Conservation (phyloP, 1,139 yeast species). For the Hyphopichia khmerensis region DNA sequence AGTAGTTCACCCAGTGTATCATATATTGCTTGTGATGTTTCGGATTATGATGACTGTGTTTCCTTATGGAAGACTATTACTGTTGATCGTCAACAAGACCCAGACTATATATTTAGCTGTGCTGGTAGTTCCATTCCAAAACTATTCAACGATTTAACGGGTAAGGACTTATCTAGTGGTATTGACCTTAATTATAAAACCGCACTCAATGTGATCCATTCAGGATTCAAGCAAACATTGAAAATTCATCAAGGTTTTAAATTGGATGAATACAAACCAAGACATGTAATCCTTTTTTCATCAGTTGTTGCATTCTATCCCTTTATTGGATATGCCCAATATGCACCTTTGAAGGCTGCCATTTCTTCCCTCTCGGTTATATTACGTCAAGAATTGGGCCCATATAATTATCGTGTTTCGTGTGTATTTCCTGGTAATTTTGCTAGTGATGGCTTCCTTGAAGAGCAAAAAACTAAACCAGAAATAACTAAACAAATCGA, state of each 20-base stretch:
- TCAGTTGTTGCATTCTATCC: constrained; percentile 84
- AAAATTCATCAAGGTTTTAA: constrained; percentile 6
- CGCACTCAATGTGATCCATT: constrained; percentile 68
- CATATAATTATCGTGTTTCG: constrained; percentile 61
- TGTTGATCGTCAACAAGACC: constrained; percentile 31
- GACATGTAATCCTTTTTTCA: constrained; percentile 75
- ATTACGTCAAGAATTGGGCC: constrained; percentile 76
- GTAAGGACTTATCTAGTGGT: constrained; percentile 59
- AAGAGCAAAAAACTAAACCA: constrained; percentile 86
- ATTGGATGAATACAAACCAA: constrained; percentile 20
- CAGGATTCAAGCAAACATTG: constrained; percentile 44
- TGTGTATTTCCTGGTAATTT: constrained; percentile 86
- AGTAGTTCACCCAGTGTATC: constrained; percentile 30
- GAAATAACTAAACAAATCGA: constrained; percentile 78
- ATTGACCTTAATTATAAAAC: constrained; percentile 71
- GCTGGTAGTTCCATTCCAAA: constrained; percentile 89
- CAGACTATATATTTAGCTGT: constrained; percentile 79
- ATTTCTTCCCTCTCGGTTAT: constrained; percentile 70
- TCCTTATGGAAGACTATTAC: constrained; percentile 30
- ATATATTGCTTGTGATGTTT: constrained; percentile 65
- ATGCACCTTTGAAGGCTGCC: constrained; percentile 89
- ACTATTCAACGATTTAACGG: constrained; percentile 65
- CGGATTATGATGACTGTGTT: constrained; percentile 52
- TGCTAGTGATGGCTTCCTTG: constrained; percentile 79
- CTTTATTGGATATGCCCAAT: constrained; percentile 86